These are phyloP conservation scores for Byssochlamys sp. DNA, from an alignment of 2,329 filamentous ascomycete species.

Conservation along the genomic window DNA sequence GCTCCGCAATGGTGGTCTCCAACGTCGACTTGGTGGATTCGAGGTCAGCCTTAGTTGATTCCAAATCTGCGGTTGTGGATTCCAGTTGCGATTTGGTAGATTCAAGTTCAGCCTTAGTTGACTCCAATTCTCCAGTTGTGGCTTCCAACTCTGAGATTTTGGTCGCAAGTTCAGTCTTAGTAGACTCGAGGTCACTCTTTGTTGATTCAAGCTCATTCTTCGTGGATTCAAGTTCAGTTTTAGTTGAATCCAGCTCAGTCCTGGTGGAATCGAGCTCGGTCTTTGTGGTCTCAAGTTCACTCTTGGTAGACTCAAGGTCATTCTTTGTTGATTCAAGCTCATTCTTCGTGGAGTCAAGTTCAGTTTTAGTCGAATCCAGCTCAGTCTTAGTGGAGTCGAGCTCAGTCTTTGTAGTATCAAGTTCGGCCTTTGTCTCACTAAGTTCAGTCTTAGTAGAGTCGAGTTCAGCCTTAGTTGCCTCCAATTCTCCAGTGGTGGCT, in stretches of 20 bases:
- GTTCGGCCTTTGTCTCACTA: constrained; percentile 6
- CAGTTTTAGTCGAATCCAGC: constrained; percentile 4
- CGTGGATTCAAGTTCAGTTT: constrained; percentile 5
- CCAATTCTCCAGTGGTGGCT: background rate
- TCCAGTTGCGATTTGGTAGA: constrained; percentile 6
- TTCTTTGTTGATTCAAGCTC: constrained; percentile 18
- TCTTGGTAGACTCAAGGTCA: constrained; percentile 20
- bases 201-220: constrained; percentile 14
- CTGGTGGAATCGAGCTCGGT: constrained; percentile 8
- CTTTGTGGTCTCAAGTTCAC: constrained; percentile 11
- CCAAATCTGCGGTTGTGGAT: constrained; percentile 5
- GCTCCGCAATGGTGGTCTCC: constrained; percentile 24
- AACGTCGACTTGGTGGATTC: constrained; percentile 15
- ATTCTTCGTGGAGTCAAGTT: constrained; percentile 6
- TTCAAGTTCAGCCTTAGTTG: constrained; percentile 8
- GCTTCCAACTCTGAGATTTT: constrained; percentile 8
- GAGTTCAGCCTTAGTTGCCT: constrained; percentile 5
- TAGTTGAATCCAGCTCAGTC: constrained; percentile 4
- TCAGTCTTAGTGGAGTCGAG: constrained; percentile 8
- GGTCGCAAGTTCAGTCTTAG: constrained; percentile 13
- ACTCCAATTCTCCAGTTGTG: constrained; percentile 8
- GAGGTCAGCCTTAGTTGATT: constrained; percentile 7
- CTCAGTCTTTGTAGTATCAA: constrained; percentile 7
- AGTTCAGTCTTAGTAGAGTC: constrained; percentile 8
- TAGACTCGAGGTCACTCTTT: constrained; percentile 22